Evolutionary conservation across 352 stramenopile species (phyloP), one percentile per base, ranked within the genome.

Genomic region (Globisporangium echinulatum): DNA sequence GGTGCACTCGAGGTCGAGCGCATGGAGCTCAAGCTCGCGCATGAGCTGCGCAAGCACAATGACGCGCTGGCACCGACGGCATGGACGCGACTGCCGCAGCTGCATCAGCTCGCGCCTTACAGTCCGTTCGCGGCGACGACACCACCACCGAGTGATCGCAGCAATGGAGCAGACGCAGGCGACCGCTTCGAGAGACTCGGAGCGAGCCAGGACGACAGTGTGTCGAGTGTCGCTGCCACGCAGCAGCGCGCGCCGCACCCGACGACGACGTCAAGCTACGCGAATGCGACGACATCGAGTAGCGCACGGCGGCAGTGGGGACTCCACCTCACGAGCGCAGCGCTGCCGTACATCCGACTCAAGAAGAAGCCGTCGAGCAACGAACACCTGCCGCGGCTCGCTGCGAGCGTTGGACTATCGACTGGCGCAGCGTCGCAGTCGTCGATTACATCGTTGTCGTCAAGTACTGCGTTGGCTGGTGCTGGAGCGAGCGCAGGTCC

Each of bases 1-100:
- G 90, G 89, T 6, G 77, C 96, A 48, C 71, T 97, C 11, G 87
- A 97, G 63, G 72, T 95, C 19, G 88, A 97, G 56, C 97, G 97
- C 53, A 91, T 95, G 78, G 78, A 96, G 62, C 72, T 96, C 15
- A 70, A 95, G 64, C n/a, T 49, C 66, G 52, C 67, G n/a, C 44
- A 66, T 19, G 49, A 73, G 54, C 36, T 76, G 1, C 63, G 57
- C 9, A 68, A 74, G 61, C 67, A 61, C 48, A 46, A 69, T 17
- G 50, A 56, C 2, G 25, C 25, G 25, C 25, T 2, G 25, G 2
- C 25, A 25, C 25, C 25, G 2, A 25, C 25, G 25, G 25, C 25
- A 2, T 25, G 25, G n/a, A 40, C 36, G 25, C 40, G 17, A 6
- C 37, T 25, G 3, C 17, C 14, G 14, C 44, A 7, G 17, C 44